Evolutionary conservation across 2,329 filamentous ascomycete species (phyloP), one percentile per base, ranked within the genome.

Genomic region (Penicillium freii): DNA sequence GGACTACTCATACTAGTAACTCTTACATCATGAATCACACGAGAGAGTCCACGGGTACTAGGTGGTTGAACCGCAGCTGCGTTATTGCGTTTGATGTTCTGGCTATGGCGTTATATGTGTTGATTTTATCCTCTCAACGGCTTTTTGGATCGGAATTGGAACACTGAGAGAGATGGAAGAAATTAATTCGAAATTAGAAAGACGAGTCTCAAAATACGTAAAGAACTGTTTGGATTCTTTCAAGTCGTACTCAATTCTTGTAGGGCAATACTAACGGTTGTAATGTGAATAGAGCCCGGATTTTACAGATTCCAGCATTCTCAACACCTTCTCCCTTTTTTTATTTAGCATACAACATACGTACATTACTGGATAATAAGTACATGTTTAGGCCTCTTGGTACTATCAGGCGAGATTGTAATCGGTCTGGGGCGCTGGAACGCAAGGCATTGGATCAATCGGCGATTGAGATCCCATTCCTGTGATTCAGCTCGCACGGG

Each of bases 381-480:
- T 25, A 51, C 15, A 52, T 21, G 21, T 46, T 36, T n/a, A 42
- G 43, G 21, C 36, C 29, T 46, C 34, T 33, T 34, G 1, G 13
- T 29, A 42, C 17, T 25, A 17, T 51, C 19, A 45, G 49, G 21
- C 21, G 21, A 53, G 42, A 57, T 34, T 43, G 13, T 19, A 57
- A 57, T 57, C 25, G 19, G 29, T 42, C 43, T 47, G 36, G 42
- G 43, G 29, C 21, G n/a, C 43, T 42, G 49, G 49, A 53, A 43
- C 31, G 43, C 54, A 42, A 53, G 49, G 51, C 13, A 39, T 42
- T 46, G 51, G 47, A 40, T 54, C 52, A 62, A 60, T 66, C 64
- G 64, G 56, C 64, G 64, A 66, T 55, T 61, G 50, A 52, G 34
- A 23, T 34, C 33, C 49, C 42, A 56, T 56, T 38, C 29, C 36